These are phyloP conservation scores for Russula foetens DNA, from an alignment of 768 basidiomycete genomes.

Conservation along the genomic window DNA sequence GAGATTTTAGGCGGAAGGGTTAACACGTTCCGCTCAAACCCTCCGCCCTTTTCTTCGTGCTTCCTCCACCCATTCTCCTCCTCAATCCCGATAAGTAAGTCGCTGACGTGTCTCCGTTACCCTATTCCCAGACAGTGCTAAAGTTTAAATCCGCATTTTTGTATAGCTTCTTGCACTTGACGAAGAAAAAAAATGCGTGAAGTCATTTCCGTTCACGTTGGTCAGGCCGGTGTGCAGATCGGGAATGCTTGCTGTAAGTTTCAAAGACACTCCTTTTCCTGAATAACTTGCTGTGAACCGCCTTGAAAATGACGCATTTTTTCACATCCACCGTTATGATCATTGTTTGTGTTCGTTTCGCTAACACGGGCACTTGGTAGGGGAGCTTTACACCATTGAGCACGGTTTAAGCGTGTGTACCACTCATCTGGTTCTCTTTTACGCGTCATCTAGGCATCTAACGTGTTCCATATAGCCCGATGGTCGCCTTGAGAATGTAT, in stretches of 20 bases:
- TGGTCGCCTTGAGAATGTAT: slow-evolving; percentile 78
- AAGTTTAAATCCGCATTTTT: not conserved
- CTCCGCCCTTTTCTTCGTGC: slow-evolving; percentile 34
- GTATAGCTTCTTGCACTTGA: slow-evolving; percentile 11
- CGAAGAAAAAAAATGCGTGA: slow-evolving; percentile 65
- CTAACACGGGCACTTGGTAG: slow-evolving; percentile 33
- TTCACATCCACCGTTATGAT: not conserved
- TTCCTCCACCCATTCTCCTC: slow-evolving; percentile 28
- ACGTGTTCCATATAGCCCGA: slow-evolving; percentile 62
- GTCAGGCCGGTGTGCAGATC: slow-evolving; percentile 96
- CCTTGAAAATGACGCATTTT: slow-evolving; percentile 19
- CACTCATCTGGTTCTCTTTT: slow-evolving; percentile 21
- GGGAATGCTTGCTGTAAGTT: slow-evolving; percentile 98
- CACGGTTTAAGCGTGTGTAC: slow-evolving; percentile 86
- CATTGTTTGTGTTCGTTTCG: not conserved
- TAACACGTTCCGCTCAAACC: slow-evolving; percentile 24
- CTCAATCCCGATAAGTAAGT: slow-evolving; percentile 21
- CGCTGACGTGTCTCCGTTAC: slow-evolving; percentile 8
- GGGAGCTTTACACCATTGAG: slow-evolving; percentile 99
- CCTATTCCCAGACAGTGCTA: not conserved
- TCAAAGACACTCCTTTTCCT: slow-evolving; percentile 11
- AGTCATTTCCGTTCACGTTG: slow-evolving; percentile 98
- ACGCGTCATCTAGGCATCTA: slow-evolving; percentile 4
- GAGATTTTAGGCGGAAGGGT: slow-evolving; percentile 11
- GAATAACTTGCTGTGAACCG: not conserved